phyloP scores from a whole-genome alignment of 2,329 filamentous ascomycete species.

The Ceratocystis harringtonii region DNA sequence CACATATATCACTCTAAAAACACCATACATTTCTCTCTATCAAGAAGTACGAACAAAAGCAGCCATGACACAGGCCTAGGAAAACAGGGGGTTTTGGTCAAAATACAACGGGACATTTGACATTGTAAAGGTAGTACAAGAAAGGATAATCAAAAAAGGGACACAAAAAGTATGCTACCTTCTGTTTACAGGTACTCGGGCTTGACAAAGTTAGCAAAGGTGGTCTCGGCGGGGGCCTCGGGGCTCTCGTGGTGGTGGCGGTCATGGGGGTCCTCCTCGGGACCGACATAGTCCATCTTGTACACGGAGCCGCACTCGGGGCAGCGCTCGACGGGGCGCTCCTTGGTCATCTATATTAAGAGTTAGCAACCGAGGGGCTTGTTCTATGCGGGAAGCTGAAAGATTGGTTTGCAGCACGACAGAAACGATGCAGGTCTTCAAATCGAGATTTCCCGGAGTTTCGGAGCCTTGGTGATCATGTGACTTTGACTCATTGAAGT shows the following conservation, averaged over 20 bases:
- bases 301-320: constrained; percentile 90
- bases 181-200: constrained; percentile 69
- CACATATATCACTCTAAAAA: neutral
- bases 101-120: constrained; percentile 9
- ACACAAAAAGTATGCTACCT: neutral
- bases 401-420: neutral
- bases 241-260: constrained; percentile 48
- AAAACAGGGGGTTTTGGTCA: constrained; percentile 3
- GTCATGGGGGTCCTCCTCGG: constrained; percentile 55
- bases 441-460: neutral
- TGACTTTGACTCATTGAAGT: neutral
- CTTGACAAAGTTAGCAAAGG: constrained; percentile 89
- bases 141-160: constrained; percentile 3
- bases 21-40: constrained; percentile 7
- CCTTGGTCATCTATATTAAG: constrained; percentile 53
- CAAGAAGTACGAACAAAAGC: constrained; percentile 3
- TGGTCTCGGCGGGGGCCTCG: constrained; percentile 61
- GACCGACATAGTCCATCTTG: constrained; percentile 95
- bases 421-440: neutral
- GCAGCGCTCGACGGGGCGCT: constrained; percentile 88
- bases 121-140: constrained; percentile 4
- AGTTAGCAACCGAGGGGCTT: neutral
- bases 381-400: neutral
- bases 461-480: neutral
- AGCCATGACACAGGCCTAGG: neutral